A percentile compares a stretch with the other conserved stretches of the same genome.
phyloP scores from a whole-genome alignment of 192 early-diverging fungal genomes.

The Umbelopsis ramanniana region DNA sequence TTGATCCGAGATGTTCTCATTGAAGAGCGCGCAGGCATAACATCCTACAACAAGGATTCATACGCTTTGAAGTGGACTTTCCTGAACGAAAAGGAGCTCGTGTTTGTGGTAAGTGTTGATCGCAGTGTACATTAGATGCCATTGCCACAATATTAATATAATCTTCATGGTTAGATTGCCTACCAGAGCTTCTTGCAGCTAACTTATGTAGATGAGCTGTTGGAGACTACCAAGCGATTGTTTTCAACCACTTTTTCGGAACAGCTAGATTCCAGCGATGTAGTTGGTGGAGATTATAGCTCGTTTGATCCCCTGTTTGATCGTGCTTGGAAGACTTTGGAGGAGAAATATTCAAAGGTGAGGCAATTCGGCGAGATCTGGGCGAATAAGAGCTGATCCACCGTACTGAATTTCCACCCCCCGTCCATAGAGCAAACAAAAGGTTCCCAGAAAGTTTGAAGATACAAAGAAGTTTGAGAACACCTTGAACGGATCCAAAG shows the following conservation, averaged over 20 bases:
- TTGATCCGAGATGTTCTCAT: conserved; percentile 82
- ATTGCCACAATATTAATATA: neutral
- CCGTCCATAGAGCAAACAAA: conserved; percentile 44
- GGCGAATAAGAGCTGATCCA: neutral
- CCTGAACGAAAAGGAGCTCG: conserved; percentile 79
- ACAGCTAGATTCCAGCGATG: conserved; percentile 39
- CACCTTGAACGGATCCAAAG: conserved; percentile 62
- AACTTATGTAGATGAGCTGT: conserved; percentile 82
- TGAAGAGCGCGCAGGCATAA: conserved; percentile 65
- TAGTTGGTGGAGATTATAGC: conserved; percentile 32
- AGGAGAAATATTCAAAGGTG: conserved; percentile 67
- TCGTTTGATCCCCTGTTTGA: conserved; percentile 77
- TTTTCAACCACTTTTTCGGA: conserved; percentile 66
- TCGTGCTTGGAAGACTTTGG: conserved; percentile 63
- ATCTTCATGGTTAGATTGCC: conserved; percentile 58
- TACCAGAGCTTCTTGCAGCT: conserved; percentile 89
- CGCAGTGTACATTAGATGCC: neutral
- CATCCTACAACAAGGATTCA: conserved; percentile 67
- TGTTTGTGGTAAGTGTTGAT: conserved; percentile 67
- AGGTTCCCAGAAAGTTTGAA: conserved; percentile 78
- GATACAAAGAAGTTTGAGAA: conserved; percentile 75
- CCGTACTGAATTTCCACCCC: neutral
- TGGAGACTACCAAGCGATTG: conserved; percentile 66
- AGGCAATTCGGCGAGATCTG: neutral
- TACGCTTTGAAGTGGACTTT: conserved; percentile 81